Base-by-base conservation (phyloP, 1,284 basidiomycete genomes). In the Leccinum subfulvum region DNA sequence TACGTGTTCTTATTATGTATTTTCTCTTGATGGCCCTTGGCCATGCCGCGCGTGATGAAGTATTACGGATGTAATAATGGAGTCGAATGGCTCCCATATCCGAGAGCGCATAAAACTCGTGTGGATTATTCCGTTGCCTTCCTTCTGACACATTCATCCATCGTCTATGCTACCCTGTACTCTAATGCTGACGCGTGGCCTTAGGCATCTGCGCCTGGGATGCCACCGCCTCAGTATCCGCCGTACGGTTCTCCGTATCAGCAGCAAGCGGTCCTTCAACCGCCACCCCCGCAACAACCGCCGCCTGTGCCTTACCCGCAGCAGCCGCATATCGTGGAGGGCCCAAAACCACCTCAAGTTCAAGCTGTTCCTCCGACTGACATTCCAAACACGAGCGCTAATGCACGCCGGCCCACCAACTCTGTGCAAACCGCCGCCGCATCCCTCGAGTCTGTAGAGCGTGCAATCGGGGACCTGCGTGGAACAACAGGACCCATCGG, bases 401-500 rank as follows among this genome's bases (percentile, higher is more conserved):
- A 69, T 26, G 69, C 63, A 9, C 73, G 68, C 21, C 67, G 71
- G 30, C 74, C 73, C 21, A 75, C 72, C 62, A 82, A 82, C 65
- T 78, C 87, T 21, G 82, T 92, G 14, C 86, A 85, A 66, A 87
- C 85, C 9, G 90, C 90, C 2, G 84, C 88, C 0, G 88, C 87
- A 0, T 91, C 90, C 3, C 78, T 92, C 60, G 88, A 92, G 75
- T 89, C 84, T 35, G 89, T 92, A 55, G 90, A 91, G 69, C 88
- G 89, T 59, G 90, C 90, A 2, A 77, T 92, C n/a, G 87, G 87
- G 49, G 90, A 92, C 69, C 75, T 92, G 58, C 86, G 88, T 57
- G 83, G 86, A 6, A 77, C 82, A 35, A 79, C 78, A 57, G 78
- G 73, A 56, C 77, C 81, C 5, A 73, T 77, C 18, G 76, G 81